Percentiles rank a stretch among this genome's conserved stretches.
These are phyloP conservation scores for Aristolochia contorta DNA, from an alignment of 164 flowering plant species.

Conservation along the genomic window DNA sequence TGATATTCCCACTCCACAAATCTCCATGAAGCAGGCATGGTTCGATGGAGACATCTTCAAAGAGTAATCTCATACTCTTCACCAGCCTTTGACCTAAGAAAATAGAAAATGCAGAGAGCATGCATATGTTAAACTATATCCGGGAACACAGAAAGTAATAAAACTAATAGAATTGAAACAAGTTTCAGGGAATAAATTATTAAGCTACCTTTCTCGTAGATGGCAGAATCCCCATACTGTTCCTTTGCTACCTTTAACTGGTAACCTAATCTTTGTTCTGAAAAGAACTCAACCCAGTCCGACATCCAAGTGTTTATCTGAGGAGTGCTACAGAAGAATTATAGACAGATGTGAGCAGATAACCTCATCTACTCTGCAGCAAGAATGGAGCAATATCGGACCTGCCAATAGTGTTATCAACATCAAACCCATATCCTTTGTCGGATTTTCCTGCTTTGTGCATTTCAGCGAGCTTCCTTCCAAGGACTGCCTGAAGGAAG, in stretches of 20 bases:
- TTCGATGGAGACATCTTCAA: constrained; percentile 59
- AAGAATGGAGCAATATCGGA: constrained; percentile 9
- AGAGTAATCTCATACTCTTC: constrained; percentile 66
- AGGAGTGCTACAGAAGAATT: constrained; percentile 53
- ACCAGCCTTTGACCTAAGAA: constrained; percentile 65
- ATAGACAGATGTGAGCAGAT: not conserved
- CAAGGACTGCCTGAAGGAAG: constrained; percentile 52
- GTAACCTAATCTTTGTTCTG: constrained; percentile 85
- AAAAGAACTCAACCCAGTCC: constrained; percentile 80
- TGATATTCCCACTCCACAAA: constrained; percentile 94
- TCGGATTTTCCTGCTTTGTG: constrained; percentile 77
- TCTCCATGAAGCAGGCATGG: constrained; percentile 98
- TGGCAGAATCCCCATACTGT: constrained; percentile 67
- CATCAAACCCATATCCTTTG: constrained; percentile 87
- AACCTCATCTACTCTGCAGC: not conserved
- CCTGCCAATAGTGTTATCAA: constrained; percentile 96
- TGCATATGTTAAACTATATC: constrained; percentile 6
- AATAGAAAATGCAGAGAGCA: constrained; percentile 1
- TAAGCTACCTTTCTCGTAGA: constrained; percentile 70
- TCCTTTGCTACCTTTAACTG: constrained; percentile 68
- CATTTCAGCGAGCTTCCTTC: constrained; percentile 94
- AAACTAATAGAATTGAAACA: too few species aligned
- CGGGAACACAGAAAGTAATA: not conserved
- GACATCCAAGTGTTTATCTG: constrained; percentile 90
- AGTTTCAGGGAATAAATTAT: too few species aligned